These are phyloP conservation scores for Candida alai DNA, from an alignment of 805 yeast genomes.

Conservation along the genomic window DNA sequence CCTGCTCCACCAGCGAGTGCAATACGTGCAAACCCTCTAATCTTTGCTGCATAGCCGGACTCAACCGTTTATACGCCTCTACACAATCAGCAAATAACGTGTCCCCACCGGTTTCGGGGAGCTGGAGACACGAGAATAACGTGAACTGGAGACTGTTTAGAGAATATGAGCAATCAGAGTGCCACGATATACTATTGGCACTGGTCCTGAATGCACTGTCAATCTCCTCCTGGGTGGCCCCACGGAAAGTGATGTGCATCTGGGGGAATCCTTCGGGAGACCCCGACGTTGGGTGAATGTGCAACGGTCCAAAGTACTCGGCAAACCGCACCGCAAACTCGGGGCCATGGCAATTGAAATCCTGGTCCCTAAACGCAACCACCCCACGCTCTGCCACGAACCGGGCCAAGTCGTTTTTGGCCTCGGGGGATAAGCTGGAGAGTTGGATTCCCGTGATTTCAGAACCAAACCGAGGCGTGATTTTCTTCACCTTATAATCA, in stretches of 20 bases:
- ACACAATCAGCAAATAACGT: constrained; percentile 34
- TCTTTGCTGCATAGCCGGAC: constrained; percentile 31
- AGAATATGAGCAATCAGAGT: constrained; percentile 35
- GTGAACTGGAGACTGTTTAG: constrained; percentile 34
- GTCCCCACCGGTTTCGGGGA: constrained; percentile 36
- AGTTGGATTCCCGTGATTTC: constrained; percentile 29
- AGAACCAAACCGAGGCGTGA: constrained; percentile 32
- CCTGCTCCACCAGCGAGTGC: constrained; percentile 33
- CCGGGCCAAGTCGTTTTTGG: constrained; percentile 31
- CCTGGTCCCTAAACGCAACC: constrained; percentile 30
- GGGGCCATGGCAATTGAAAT: constrained; percentile 36
- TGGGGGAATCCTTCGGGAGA: constrained; percentile 26
- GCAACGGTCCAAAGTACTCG: constrained; percentile 18
- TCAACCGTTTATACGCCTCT: constrained; percentile 35
- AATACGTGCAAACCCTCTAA: constrained; percentile 30
- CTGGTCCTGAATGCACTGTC: constrained; percentile 24
- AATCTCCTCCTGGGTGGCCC: constrained; percentile 26
- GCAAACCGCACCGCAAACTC: constrained; percentile 31
- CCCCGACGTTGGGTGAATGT: constrained; percentile 21
- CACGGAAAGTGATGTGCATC: constrained; percentile 32
- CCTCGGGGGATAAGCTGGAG: constrained; percentile 21
- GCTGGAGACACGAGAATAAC: constrained; percentile 31
- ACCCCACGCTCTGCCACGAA: constrained; percentile 33
- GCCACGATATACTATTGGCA: constrained; percentile 33
- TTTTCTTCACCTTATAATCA: constrained; percentile 13